A percentile compares a stretch with the other conserved stretches of the same genome.
phyloP scores from a whole-genome alignment of 257 asterid species.

The Scutellaria baicalensis region DNA sequence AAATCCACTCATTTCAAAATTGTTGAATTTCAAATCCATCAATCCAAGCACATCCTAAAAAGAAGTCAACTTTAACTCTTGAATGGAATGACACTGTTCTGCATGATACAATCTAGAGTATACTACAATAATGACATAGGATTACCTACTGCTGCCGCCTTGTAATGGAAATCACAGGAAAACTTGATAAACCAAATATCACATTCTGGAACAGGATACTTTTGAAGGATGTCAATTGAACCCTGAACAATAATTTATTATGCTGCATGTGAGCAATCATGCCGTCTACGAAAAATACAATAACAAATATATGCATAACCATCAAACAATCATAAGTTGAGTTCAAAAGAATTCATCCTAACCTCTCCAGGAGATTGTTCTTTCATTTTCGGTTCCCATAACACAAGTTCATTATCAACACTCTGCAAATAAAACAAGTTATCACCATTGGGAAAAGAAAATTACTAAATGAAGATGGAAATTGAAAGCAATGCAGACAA shows the following conservation, averaged over 20 bases:
- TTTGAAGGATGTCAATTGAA: constrained; percentile 86
- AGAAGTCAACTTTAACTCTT: not conserved
- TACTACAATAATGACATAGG: not conserved
- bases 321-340: not conserved
- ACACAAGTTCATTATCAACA: constrained; percentile 88
- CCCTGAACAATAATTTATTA: constrained; percentile 51
- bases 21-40: not conserved
- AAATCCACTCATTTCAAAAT: not conserved
- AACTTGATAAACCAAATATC: constrained; percentile 98
- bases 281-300: not conserved
- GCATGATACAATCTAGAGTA: not conserved
- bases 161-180: constrained; percentile 83
- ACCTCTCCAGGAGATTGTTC: constrained; percentile 99
- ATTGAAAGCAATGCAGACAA: not conserved
- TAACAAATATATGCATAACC: not conserved
- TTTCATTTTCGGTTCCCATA: constrained; percentile 98
- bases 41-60: not conserved
- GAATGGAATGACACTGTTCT: not conserved
- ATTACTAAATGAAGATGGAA: not conserved
- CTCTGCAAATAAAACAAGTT: constrained; percentile 48
- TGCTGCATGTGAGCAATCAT: constrained; percentile 6
- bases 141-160: constrained; percentile 79
- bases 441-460: not conserved
- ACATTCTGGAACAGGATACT: constrained; percentile 94
- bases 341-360: constrained; percentile 19